Evolutionary conservation across 1,284 basidiomycete species (phyloP), one percentile per base, ranked within the genome.

Genomic region (Trametes sp.): DNA sequence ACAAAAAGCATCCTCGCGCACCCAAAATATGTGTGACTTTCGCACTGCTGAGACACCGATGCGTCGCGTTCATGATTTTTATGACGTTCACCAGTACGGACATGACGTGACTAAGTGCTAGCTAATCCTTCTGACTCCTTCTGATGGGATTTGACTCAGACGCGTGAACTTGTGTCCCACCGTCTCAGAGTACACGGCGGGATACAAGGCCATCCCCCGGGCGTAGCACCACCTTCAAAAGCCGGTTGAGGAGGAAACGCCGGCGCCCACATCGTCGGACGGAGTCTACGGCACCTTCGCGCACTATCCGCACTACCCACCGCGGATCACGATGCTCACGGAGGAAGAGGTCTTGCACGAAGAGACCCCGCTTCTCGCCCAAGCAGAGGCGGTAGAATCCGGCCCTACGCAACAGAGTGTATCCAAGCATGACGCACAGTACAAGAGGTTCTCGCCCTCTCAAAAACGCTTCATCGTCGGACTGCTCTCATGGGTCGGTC

Each of bases 401-500:
- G 45, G 48, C 10, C 55, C n/a, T 19, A 59, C n/a, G 46, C 57
- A 46, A 41, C 48, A 5, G 31, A 33, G 33, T n/a, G n/a, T n/a
- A n/a, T 38, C 62, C 23, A 66, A 69, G 45, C 60, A 67, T 31
- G 66, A 67, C 13, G 58, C 61, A 5, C 58, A 69, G 4, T 72
- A 72, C 46, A 44, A 68, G 21, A 67, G 70, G 8, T 72, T 70
- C 57, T 62, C 60, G 21, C 66, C 70, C 0, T 24, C 68, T 9
- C 73, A 76, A 60, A 90, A 88, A 73, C 68, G 72, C 19, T 53
- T 72, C 4, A 85, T 89, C 52, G 75, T 87, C 2, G 75, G 76
- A 1, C 76, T 88, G 19, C 82, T 87, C 1, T 82, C 85, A 0
- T 82, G 77, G 66, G 78, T 80, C 31, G 86, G 82, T 1, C 70